phyloP scores from a whole-genome alignment of 2,329 filamentous ascomycete genomes.

The Trichoderma sp. region DNA sequence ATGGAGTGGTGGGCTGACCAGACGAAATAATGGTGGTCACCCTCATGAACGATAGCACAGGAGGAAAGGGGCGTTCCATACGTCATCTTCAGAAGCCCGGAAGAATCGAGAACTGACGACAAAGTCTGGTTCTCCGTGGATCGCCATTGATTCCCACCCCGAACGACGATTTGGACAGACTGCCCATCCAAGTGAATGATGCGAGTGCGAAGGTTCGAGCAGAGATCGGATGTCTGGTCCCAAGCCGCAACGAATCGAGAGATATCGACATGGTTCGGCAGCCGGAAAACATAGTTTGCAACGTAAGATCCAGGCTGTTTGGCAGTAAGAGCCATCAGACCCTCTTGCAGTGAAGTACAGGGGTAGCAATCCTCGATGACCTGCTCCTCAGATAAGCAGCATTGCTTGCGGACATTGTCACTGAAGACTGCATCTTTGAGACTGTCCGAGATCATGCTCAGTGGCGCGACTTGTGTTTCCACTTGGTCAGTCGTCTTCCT shows the following conservation, averaged over 20 bases:
- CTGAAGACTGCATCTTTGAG: neutral
- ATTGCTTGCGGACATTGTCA: neutral
- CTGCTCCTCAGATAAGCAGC: neutral
- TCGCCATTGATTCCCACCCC: constrained; percentile 1
- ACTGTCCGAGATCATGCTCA: neutral
- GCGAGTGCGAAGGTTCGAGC: constrained; percentile 27
- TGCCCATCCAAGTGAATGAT: constrained; percentile 24
- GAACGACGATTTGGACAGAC: neutral
- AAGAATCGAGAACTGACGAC: neutral
- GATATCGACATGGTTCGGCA: constrained; percentile 4
- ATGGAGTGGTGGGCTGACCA: constrained; percentile 37
- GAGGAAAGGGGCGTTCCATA: constrained; percentile 12
- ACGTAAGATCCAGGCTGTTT: constrained; percentile 28
- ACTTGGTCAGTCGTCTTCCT: neutral
- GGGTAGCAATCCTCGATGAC: constrained; percentile 28
- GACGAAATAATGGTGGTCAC: constrained; percentile 28
- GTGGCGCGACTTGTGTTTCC: neutral
- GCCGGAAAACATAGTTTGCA: neutral
- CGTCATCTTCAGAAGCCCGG: neutral
- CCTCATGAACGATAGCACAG: neutral
- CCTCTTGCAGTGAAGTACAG: constrained; percentile 29
- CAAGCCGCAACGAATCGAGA: constrained; percentile 26
- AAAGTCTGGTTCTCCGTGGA: neutral
- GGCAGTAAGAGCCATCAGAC: constrained; percentile 27
- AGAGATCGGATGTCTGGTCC: constrained; percentile 10